Conservation (phyloP, 176 grass and related monocot species). For the Ananas comosus region DNA sequence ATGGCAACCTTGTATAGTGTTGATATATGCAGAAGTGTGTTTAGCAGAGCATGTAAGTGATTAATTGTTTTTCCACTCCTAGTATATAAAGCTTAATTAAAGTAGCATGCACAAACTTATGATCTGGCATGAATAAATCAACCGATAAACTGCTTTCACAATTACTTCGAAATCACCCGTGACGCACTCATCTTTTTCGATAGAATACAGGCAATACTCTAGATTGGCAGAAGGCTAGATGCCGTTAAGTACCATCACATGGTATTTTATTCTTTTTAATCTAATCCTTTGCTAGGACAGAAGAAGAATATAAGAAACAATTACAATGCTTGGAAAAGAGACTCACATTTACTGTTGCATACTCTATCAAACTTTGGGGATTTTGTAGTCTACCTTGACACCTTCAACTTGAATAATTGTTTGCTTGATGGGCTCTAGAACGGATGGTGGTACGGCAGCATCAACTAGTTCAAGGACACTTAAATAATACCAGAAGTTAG, state of each 20-base stretch:
- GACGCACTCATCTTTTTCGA: no score
- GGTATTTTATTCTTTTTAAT: background rate
- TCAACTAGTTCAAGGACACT: slow-evolving; percentile 84
- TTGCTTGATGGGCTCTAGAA: slow-evolving; percentile 70
- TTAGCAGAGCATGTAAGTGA: no score
- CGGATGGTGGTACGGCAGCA: slow-evolving; percentile 59
- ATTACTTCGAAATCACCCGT: no score
- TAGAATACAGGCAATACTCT: background rate
- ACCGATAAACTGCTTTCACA: no score
- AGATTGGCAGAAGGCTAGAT: background rate
- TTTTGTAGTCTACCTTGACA: slow-evolving; percentile 64
- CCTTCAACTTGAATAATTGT: slow-evolving; percentile 87
- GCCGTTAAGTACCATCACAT: background rate
- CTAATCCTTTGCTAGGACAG: background rate
- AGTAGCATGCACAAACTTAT: no score
- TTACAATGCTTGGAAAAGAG: background rate
- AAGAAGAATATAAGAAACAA: background rate
- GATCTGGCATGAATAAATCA: no score
- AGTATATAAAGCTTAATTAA: no score
- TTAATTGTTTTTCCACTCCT: no score
- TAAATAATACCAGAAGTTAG: slow-evolving; percentile 19
- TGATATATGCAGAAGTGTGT: no score
- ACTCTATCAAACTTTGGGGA: slow-evolving; percentile 10
- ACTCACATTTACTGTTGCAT: background rate
- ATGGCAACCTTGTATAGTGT: no score